These are phyloP conservation scores for Saccharomyces hybrid DNA, from an alignment of 1,139 yeast species.

Conservation along the genomic window DNA sequence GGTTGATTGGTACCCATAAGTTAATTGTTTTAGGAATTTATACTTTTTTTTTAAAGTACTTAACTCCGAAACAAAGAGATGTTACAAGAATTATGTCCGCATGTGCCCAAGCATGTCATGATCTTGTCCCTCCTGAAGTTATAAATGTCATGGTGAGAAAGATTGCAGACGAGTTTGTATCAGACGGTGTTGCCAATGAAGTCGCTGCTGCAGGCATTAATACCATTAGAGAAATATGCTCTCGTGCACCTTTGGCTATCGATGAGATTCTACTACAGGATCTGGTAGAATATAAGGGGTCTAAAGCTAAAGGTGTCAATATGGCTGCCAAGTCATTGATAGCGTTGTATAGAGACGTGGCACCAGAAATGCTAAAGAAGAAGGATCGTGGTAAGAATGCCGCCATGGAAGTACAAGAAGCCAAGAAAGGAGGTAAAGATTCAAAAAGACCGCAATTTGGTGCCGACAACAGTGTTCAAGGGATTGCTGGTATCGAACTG, in stretches of 20 bases:
- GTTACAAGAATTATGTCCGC: conserved; percentile 97
- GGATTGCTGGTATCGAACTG: conserved; percentile 86
- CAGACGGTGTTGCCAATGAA: conserved; percentile 96
- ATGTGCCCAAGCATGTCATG: conserved; percentile 93
- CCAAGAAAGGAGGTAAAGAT: conserved; percentile 37
- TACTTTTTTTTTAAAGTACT: conserved; percentile 76
- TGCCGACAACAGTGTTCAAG: conserved; percentile 50
- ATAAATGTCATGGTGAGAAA: conserved; percentile 74
- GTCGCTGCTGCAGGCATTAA: conserved; percentile 97
- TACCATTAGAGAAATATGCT: conserved; percentile 83
- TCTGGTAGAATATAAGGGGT: conserved; percentile 81
- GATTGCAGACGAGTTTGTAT: conserved; percentile 93
- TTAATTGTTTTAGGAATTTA: conserved; percentile 83
- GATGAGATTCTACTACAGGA: conserved; percentile 83
- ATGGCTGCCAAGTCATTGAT: conserved; percentile 93
- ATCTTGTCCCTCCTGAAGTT: conserved; percentile 91
- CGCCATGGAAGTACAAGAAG: conserved; percentile 65
- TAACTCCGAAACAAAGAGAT: conserved; percentile 88
- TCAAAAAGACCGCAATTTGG: conserved; percentile 56
- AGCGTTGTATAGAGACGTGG: conserved; percentile 80
- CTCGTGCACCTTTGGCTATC: conserved; percentile 92
- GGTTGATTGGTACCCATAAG: conserved; percentile 91
- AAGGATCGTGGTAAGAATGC: conserved; percentile 93
- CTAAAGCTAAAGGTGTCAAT: conserved; percentile 87
- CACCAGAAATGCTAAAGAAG: conserved; percentile 86